Evolutionary conservation across 2,329 filamentous ascomycete species (phyloP), one percentile per base, ranked within the genome.

Genomic region (Ampelomyces quisqualis): DNA sequence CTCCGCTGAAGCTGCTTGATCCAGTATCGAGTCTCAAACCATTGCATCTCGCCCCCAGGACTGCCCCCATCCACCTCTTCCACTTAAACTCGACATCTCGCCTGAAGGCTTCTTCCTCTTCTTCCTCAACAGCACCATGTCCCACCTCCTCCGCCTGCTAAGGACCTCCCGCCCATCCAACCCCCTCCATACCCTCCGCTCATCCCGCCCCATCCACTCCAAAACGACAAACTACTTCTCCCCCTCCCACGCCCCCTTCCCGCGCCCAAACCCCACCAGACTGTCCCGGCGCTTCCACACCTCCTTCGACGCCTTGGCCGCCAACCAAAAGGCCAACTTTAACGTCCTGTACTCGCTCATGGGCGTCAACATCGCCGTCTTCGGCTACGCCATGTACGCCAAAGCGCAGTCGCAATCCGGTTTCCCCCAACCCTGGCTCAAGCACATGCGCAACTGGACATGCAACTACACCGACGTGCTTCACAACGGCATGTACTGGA

Each of bases 311-410:
- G 23, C 14, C 23, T 26, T 34, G n/a, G 17, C 7, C 20, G 8
- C 29, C 27, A 46, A 44, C 32, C n/a, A 28, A 21, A 20, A 18
- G 24, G 28, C 29, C 37, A 59, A 59, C 47, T 46, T 32, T n/a
- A 31, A 33, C 7, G 42, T 69, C 20, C 49, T 71, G 31, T 69
- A 64, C 36, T 45, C 53, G 14, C 40, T 74, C 39, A 65, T 74
- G 28, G 67, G 64, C 27, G 24, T 70, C 50, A 75, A 76, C 44
- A 41, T 55, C 14, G 62, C 61, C 37, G 54, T 75, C 34, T 75
- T 67, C 40, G 53, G 45, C 23, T 65, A 68, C 40, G 68, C 60
- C 55, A 40, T 58, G 10, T 72, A 70, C 47, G 53, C 62, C 39
- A 51, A 47, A 45, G 60, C 44, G 14, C 45, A 53, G 50, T 50